Percentiles rank a stretch among this genome's conserved stretches.
Evolutionary conservation across 148 eudicot species (phyloP).

Genomic region (Tetragonia tetragonoides): DNA sequence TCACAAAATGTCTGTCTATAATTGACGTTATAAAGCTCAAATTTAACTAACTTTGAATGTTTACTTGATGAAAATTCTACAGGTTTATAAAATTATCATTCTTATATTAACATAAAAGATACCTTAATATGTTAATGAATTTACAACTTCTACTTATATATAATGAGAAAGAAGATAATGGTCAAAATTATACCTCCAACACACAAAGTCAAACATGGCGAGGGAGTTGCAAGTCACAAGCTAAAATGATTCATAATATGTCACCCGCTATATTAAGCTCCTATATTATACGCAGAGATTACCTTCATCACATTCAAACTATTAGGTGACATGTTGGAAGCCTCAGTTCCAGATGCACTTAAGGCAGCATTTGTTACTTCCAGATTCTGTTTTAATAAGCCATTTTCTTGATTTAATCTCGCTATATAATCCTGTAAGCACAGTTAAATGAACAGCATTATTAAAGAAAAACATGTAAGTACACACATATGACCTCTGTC

Average conservation of each 20-base stretch:
- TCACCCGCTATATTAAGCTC: background rate
- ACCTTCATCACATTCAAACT: conserved; percentile 52
- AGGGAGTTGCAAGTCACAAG: background rate
- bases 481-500: background rate
- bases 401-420: conserved; percentile 69
- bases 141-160: background rate
- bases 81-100: background rate
- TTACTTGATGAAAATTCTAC: background rate
- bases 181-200: background rate
- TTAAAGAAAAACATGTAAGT: conserved; percentile 15
- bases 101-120: background rate
- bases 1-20: background rate
- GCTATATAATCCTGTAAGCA: conserved; percentile 58
- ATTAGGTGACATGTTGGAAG: conserved; percentile 39
- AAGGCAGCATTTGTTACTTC: conserved; percentile 47
- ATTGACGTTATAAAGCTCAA: background rate
- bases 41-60: too few relatives aligned
- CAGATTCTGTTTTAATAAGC: conserved; percentile 60
- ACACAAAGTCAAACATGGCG: background rate
- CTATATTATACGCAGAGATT: conserved; percentile 15
- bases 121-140: background rate
- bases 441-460: conserved; percentile 2
- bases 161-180: background rate
- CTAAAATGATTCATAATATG: background rate
- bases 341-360: conserved; percentile 51